Evolutionary conservation across 257 asterid genomes (phyloP), one percentile per base, ranked within the genome.

Genomic region (Nyctanthes arbortristis): DNA sequence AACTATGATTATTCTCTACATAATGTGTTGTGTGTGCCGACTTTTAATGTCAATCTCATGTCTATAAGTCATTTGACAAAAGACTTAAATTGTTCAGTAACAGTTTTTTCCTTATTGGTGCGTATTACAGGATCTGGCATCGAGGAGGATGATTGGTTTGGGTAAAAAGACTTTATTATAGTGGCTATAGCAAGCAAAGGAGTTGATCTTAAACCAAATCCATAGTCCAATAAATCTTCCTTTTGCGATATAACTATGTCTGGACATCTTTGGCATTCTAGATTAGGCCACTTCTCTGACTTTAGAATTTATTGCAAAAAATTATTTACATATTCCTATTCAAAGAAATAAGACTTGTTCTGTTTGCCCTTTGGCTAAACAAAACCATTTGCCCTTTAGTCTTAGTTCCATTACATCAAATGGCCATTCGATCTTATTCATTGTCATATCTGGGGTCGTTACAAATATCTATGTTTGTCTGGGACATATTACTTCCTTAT

Each of bases 131-230:
- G 47, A 39, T 39, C 16, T 39, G 47, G 47, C 11, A 1, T 35
- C 5, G 31, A 47, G 25, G 14, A 68, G 37, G 32, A 36, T 6
- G 58, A 68, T 68, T 68, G 43, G 43, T 47, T 37, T 7, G 33
- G 66, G 28, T 32, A n/a, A 69, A 22, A 0, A 59, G 49, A 31
- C 74, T 69, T 3, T 69, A 58, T 30, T 37, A 37, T 59, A 3
- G 47, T 39, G 14, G 47, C n/a, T 1, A 1, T 39, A 5, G 47
- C 14, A 4, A 39, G 22, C 27, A 22, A 22, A 54, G 11, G 7
- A 54, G 40, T n/a, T n/a, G n/a, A n/a, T n/a, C n/a, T n/a, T n/a
- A n/a, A n/a, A n/a, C n/a, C n/a, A n/a, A n/a, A n/a, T n/a, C n/a
- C n/a, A n/a, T n/a, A n/a, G n/a, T n/a, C n/a, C n/a, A n/a, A n/a